Evolutionary conservation across 345 rosid genomes (phyloP), one percentile per base, ranked within the genome.

Genomic region (Corchorus olitorius): DNA sequence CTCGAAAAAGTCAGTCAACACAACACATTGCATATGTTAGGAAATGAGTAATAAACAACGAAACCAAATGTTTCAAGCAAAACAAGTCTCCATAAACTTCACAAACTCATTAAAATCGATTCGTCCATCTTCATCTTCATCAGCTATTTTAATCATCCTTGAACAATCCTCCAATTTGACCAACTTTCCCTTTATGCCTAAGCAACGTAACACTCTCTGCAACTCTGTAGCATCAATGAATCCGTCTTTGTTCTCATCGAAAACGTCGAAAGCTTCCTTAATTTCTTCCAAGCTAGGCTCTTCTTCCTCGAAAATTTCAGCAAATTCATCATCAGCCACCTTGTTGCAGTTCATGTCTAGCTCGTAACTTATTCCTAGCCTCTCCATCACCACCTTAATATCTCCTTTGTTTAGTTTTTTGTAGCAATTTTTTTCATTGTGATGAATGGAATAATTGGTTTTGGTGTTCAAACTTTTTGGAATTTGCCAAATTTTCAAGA

Each of bases 161-260:
- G n/a, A 34, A 56, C 84, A 81, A 12, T 54, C 49, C 46, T 81
- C 78, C 12, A 56, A 2, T 11, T 17, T 20, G 22, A 64, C 49
- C 27, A 39, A 8, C 7, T 62, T 77, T 46, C 60, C 50, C 65
- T 62, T 55, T 10, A 81, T 0, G 3, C 84, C 78, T 49, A 81
- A 55, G 37, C 60, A 11, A 64, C 53, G 33, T 6, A 81, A 5
- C 11, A 81, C 84, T 64, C 81, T 81, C 72, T 75, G 78, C 81
- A 81, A 65, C 71, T 81, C 81, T 11, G 1, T 16, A 8, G 39
- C 75, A 49, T 84, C 83, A 1, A 84, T 77, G 56, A 76, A 79
- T n/a, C 87, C 87, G 56, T 84, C 87, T 50, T 58, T 79, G 61
- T 84, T 84, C 55, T 65, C 77, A 45, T 84, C 87, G 4, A 81